Percentiles rank a stretch among this genome's conserved stretches.
phyloP scores from a whole-genome alignment of 106 monocot genomes.

The Acorus calamus region DNA sequence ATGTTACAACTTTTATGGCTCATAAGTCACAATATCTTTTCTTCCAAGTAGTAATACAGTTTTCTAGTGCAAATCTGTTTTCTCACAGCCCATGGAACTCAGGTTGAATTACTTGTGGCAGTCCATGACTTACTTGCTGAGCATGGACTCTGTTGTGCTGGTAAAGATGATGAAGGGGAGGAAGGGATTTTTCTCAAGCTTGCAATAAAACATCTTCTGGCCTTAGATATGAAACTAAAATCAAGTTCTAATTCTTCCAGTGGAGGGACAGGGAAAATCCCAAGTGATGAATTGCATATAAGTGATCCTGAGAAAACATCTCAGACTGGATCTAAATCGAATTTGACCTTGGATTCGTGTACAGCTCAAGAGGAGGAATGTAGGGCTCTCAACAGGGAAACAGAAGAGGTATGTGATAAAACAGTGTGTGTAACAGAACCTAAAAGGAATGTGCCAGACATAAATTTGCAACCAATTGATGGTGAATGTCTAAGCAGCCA shows the following conservation, averaged over 20 bases:
- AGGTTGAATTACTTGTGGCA: slow-evolving; percentile 83
- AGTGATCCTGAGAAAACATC: not conserved
- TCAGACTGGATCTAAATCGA: slow-evolving; percentile 8
- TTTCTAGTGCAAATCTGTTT: not conserved
- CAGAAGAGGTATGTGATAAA: slow-evolving; percentile 22
- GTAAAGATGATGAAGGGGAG: slow-evolving; percentile 65
- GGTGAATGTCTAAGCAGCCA: not conserved
- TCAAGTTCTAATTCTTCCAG: slow-evolving; percentile 16
- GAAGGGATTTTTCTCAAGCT: slow-evolving; percentile 91
- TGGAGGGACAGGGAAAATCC: slow-evolving; percentile 18
- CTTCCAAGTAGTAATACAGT: no score
- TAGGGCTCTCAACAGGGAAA: slow-evolving; percentile 16
- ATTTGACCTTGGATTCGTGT: slow-evolving; percentile 17
- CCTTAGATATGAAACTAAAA: slow-evolving; percentile 82
- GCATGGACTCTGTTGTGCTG: slow-evolving; percentile 97
- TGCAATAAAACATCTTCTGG: slow-evolving; percentile 91
- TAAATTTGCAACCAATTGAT: slow-evolving; percentile 11
- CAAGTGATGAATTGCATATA: slow-evolving; percentile 9
- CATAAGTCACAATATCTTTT: no score
- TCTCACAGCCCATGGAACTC: not conserved
- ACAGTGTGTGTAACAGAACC: slow-evolving; percentile 15
- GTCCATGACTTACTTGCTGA: slow-evolving; percentile 94
- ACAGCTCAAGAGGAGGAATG: slow-evolving; percentile 34
- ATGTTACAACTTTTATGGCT: no score
- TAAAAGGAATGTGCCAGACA: slow-evolving; percentile 10